A percentile compares a stretch with the other conserved stretches of the same genome.
phyloP scores from a whole-genome alignment of 148 eudicot species.

The Pouteria glomerata region DNA sequence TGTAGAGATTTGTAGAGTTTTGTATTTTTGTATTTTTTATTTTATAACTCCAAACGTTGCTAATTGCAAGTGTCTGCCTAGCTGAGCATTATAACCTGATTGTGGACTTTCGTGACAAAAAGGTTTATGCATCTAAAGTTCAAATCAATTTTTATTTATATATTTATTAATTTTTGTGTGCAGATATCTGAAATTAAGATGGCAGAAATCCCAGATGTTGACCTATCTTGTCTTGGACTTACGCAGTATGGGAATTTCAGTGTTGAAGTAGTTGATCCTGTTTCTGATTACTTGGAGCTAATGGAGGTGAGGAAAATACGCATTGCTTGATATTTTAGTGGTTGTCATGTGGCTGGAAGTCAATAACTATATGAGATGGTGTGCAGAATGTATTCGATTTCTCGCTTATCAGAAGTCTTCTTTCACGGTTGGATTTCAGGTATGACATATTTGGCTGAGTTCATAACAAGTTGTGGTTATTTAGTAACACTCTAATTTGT shows the following conservation, averaged over 20 bases:
- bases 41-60: too few relatives aligned
- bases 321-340: background rate
- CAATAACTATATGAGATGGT: slow-evolving; percentile 9
- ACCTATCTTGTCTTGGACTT: slow-evolving; percentile 70
- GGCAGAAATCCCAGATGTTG: slow-evolving; percentile 83
- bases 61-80: background rate
- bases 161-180: too few relatives aligned
- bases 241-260: slow-evolving; percentile 64
- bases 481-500: too few relatives aligned
- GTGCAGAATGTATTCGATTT: slow-evolving; percentile 95
- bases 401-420: slow-evolving; percentile 69
- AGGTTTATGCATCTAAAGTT: slow-evolving; percentile 10
- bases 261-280: slow-evolving; percentile 96
- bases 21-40: too few relatives aligned
- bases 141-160: too few relatives aligned
- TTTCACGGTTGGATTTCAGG: slow-evolving; percentile 86
- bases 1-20: too few relatives aligned
- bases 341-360: background rate
- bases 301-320: slow-evolving; percentile 64
- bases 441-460: slow-evolving; percentile 16
- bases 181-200: slow-evolving; percentile 95
- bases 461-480: too few relatives aligned
- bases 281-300: slow-evolving; percentile 85
- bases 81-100: background rate
- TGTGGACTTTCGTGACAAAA: background rate